phyloP scores from a whole-genome alignment of 129 eudicot genomes.

The Flaveria ramosissima region DNA sequence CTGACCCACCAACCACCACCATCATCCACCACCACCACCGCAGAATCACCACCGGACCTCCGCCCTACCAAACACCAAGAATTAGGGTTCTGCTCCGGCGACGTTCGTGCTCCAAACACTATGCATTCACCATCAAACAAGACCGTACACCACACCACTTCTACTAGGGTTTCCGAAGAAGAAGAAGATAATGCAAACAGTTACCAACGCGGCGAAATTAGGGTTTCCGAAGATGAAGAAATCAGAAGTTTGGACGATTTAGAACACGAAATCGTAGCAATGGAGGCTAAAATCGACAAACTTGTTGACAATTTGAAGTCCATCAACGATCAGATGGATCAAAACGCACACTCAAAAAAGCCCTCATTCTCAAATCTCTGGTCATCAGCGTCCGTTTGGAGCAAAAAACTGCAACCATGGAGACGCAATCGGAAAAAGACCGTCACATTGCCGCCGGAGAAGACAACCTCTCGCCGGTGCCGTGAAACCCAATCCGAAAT shows the following conservation, averaged over 20 bases:
- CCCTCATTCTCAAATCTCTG: conserved; percentile 42
- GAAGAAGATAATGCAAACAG: conserved; percentile 22
- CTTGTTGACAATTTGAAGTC: conserved; percentile 38
- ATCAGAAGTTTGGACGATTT: background rate
- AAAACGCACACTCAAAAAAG: conserved; percentile 51
- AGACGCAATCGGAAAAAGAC: conserved; percentile 58
- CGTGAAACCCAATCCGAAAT: conserved; percentile 73
- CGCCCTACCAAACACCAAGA: too few relatives aligned
- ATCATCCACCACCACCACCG: too few relatives aligned
- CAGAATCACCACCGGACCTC: too few relatives aligned
- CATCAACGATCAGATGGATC: conserved; percentile 59
- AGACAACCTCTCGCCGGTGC: conserved; percentile 47
- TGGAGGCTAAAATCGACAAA: conserved; percentile 32
- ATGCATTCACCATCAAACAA: too few relatives aligned
- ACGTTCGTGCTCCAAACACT: too few relatives aligned
- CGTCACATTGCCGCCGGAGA: conserved; percentile 48
- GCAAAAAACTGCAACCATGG: conserved; percentile 73
- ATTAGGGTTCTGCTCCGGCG: too few relatives aligned
- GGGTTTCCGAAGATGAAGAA: conserved; percentile 16
- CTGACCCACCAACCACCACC: too few relatives aligned
- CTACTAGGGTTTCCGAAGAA: too few relatives aligned
- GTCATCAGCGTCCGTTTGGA: conserved; percentile 70
- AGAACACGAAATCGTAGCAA: conserved; percentile 14
- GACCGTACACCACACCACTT: too few relatives aligned
- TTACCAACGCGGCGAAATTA: conserved; percentile 18